Evolutionary conservation across 805 yeast genomes (phyloP).

Genomic region (Lachancea dasiensis): DNA sequence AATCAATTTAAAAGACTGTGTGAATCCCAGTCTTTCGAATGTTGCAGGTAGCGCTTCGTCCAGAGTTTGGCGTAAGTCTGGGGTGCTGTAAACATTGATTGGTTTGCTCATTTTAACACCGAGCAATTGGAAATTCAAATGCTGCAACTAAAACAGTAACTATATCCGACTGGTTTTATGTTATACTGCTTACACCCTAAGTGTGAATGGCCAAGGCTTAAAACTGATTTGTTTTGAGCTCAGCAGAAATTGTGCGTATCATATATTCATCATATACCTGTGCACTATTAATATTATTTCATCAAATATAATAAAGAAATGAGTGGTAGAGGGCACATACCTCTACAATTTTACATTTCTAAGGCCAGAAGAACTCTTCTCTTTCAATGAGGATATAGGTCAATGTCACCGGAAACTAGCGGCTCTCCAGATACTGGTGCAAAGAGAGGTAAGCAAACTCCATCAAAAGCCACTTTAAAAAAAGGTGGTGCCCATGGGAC

Average conservation of each 20-base stretch:
- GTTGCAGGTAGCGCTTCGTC: slow-evolving; percentile 27
- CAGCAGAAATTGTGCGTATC: too few relatives aligned
- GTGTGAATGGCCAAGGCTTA: too few relatives aligned
- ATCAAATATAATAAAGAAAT: background rate
- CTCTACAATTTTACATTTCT: background rate
- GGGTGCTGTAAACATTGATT: slow-evolving; percentile 29
- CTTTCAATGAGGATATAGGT: slow-evolving; percentile 5
- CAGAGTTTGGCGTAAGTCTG: slow-evolving; percentile 28
- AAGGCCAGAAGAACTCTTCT: slow-evolving; percentile 4
- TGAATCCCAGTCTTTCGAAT: slow-evolving; percentile 22
- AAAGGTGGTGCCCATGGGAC: background rate
- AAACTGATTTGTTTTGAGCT: too few relatives aligned
- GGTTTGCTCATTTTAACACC: slow-evolving; percentile 28
- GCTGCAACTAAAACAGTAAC: too few relatives aligned
- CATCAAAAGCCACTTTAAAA: background rate
- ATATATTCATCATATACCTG: too few relatives aligned
- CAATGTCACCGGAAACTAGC: slow-evolving; percentile 8
- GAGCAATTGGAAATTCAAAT: too few relatives aligned
- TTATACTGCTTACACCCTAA: background rate
- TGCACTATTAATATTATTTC: too few relatives aligned
- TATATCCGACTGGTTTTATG: background rate
- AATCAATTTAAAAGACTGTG: slow-evolving; percentile 18
- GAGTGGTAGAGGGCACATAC: background rate
- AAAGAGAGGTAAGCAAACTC: background rate
- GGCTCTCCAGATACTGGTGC: background rate